A percentile compares a stretch with the other conserved stretches of the same genome.
Conservation (phyloP, 345 rosid species). For the Eucalyptus camaldulensis region DNA sequence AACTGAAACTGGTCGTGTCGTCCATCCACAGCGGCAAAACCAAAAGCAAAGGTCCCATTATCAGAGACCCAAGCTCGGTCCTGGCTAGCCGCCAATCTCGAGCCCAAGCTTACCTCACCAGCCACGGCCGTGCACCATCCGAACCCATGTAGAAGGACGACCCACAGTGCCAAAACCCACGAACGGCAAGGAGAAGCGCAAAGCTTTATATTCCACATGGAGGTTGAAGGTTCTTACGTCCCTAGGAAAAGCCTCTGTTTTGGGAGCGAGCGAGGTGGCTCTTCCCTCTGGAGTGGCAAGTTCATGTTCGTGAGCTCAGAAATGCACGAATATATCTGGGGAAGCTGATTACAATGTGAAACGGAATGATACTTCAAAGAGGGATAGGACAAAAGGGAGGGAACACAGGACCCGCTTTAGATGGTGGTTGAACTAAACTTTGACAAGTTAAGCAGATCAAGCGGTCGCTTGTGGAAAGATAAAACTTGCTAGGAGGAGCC, state of each 20-base stretch:
- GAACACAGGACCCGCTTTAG: constrained; percentile 15
- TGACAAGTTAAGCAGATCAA: constrained; percentile 22
- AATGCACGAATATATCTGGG: neutral
- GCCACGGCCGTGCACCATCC: constrained; percentile 3
- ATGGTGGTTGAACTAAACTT: constrained; percentile 63
- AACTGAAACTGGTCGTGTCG: constrained; percentile 20
- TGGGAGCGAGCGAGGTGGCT: neutral
- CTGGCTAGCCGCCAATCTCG: constrained; percentile 41
- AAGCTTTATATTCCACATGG: neutral
- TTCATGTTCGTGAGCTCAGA: neutral
- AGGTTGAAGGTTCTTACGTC: neutral
- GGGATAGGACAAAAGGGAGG: neutral
- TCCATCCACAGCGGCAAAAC: constrained; percentile 31
- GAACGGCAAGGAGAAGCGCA: neutral
- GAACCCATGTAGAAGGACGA: neutral
- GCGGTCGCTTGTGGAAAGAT: neutral
- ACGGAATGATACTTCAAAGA: neutral
- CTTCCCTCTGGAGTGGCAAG: neutral
- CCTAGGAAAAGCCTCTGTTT: neutral
- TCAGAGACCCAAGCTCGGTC: constrained; percentile 49
- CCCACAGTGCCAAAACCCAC: neutral
- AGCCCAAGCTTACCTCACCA: constrained; percentile 35
- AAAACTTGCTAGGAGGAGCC: neutral
- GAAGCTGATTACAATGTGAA: neutral
- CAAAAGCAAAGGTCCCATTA: constrained; percentile 66